Evolutionary conservation across 257 asterid species (phyloP), one percentile per base, ranked within the genome.

Genomic region (Ocimum tenuiflorum): DNA sequence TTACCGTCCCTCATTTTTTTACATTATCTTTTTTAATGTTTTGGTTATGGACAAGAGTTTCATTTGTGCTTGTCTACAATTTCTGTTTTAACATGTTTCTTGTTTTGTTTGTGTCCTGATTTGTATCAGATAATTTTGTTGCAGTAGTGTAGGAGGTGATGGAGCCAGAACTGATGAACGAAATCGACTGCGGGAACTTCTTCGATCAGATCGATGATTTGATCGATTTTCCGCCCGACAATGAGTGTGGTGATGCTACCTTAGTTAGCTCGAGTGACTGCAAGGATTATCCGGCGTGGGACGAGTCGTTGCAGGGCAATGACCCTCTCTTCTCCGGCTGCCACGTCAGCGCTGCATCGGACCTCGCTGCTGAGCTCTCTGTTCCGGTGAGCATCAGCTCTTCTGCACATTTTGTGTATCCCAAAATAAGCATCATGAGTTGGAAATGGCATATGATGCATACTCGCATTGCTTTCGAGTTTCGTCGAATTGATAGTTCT

Each of bases 181-280:
- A 90, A 53, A 75, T 81, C 4, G 97, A 88, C 68, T 83, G 96
- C 18, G 88, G 81, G 7, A 88, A 80, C 89, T 90, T 86, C 74
- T 90, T 90, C 64, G 97, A 90, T 61, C 95, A 94, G 74, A 79
- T 94, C 48, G 99, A 94, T 60, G 99, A 94, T 70, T 80, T 94
- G 72, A 80, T 90, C 29, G 96, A 94, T 15, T 94, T 90, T 31
- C 99, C 99, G 4, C 76, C 84, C 0, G 96, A 86, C 43, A 85
- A 71, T 59, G 96, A 85, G 29, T 69, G 79, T 72, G 80, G 67
- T 38, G 85, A 78, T 46, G 82, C 50, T 9, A 67, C 72, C 18
- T 62, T 81, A 39, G 77, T 83, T 57, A 64, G 78, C 67, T 76
- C 90, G 31, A 80, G 71, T 47, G 91, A 86, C n/a, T 69, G 84